These are phyloP conservation scores for Rhazya stricta DNA, from an alignment of 257 asterid genomes.

Conservation along the genomic window DNA sequence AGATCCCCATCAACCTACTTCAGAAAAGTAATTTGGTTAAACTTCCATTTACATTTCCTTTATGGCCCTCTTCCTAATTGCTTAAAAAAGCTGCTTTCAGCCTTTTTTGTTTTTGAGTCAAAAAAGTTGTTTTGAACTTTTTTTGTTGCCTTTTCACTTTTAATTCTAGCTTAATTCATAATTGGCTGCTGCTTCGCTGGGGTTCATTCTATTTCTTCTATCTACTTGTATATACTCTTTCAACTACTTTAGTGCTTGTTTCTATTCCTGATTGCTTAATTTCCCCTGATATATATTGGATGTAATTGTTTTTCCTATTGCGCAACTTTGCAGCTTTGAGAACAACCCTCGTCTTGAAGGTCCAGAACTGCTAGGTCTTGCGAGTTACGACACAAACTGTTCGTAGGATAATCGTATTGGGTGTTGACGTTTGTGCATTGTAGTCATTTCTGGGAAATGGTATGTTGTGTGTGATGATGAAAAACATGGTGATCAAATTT, in stretches of 20 bases:
- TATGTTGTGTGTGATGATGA: not conserved
- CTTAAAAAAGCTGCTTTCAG: too few species aligned
- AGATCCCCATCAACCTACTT: not conserved
- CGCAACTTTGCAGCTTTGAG: conserved; percentile 52
- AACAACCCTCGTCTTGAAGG: conserved; percentile 84
- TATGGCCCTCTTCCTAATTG: too few species aligned
- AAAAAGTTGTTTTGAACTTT: too few species aligned
- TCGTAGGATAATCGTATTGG: conserved; percentile 24
- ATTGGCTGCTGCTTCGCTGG: not conserved
- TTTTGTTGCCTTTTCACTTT: too few species aligned
- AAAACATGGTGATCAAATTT: not conserved
- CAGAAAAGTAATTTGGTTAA: not conserved
- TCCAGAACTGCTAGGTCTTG: conserved; percentile 87
- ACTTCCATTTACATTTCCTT: not conserved
- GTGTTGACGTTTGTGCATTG: not conserved
- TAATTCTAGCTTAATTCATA: too few species aligned
- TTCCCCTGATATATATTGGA: not conserved
- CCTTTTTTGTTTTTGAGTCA: too few species aligned
- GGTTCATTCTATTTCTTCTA: not conserved
- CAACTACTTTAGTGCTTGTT: not conserved
- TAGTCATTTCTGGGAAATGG: not conserved
- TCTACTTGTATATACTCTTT: not conserved
- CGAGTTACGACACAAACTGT: conserved; percentile 81
- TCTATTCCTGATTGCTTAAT: not conserved
- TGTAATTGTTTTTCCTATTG: not conserved